A percentile compares a stretch with the other conserved stretches of the same genome.
Conservation (phyloP, 352 stramenopile species). For the Globisporangium viniferum region DNA sequence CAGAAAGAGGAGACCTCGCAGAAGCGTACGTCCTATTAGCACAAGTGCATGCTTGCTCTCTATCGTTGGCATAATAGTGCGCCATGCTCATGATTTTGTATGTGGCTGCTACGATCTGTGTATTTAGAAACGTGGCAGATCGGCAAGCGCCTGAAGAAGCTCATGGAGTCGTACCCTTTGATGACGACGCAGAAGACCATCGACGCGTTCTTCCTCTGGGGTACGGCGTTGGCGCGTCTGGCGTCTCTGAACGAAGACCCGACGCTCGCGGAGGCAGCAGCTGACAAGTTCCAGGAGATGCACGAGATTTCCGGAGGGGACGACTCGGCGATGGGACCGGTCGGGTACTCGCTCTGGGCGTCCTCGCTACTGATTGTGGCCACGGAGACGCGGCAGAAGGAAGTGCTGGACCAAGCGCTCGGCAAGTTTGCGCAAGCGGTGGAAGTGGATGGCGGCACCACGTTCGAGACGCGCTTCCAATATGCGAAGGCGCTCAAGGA, state of each 20-base stretch:
- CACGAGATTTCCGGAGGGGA: conserved; percentile 37
- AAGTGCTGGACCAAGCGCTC: conserved; percentile 58
- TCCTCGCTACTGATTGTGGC: conserved; percentile 75
- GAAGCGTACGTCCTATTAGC: conserved; percentile 29
- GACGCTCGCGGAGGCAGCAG: conserved; percentile 62
- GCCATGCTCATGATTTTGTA: neutral
- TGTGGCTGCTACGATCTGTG: conserved; percentile 1
- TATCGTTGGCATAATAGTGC: neutral
- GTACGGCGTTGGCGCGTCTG: conserved; percentile 66
- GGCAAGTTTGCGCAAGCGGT: conserved; percentile 69
- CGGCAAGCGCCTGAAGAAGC: conserved; percentile 77
- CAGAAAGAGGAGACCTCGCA: conserved; percentile 65
- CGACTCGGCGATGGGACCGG: conserved; percentile 63
- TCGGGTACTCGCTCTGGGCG: conserved; percentile 77
- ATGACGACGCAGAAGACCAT: conserved; percentile 55
- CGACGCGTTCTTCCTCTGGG: conserved; percentile 81
- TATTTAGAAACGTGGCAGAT: conserved; percentile 80
- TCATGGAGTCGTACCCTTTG: conserved; percentile 57
- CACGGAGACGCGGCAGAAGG: conserved; percentile 56
- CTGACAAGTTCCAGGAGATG: conserved; percentile 85
- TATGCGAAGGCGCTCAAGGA: conserved; percentile 72
- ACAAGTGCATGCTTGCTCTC: neutral
- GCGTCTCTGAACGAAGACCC: conserved; percentile 75
- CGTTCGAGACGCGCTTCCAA: conserved; percentile 81
- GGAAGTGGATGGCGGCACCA: conserved; percentile 76